phyloP scores from a whole-genome alignment of 306 rosid genomes.

The Macrotyloma uniflorum region DNA sequence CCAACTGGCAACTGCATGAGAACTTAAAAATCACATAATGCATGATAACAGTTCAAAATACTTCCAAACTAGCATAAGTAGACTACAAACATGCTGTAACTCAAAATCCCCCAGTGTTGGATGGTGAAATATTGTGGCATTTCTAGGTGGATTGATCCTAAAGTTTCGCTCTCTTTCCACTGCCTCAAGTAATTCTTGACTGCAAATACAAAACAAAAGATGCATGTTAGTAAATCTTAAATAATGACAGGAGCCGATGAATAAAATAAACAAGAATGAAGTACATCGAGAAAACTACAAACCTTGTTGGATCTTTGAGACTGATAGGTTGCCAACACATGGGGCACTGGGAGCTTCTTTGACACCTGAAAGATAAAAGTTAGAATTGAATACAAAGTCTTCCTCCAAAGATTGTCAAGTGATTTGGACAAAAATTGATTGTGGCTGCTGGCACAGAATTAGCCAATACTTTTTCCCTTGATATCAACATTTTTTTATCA shows the following conservation, averaged over 20 bases:
- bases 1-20: constrained; percentile 85
- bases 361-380: constrained; percentile 69
- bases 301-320: constrained; percentile 96
- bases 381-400: constrained; percentile 1
- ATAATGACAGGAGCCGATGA: constrained; percentile 8
- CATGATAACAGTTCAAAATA: constrained; percentile 22
- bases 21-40: constrained; percentile 39
- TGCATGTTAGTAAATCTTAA: constrained; percentile 21
- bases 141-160: constrained; percentile 80
- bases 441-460: not conserved
- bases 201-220: constrained; percentile 46
- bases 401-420: constrained; percentile 22
- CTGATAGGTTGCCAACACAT: constrained; percentile 98
- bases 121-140: constrained; percentile 90
- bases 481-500: not conserved
- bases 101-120: constrained; percentile 97
- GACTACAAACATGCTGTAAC: constrained; percentile 81
- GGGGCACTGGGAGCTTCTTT: constrained; percentile 98
- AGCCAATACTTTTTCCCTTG: not conserved
- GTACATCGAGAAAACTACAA: constrained; percentile 21
- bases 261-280: constrained; percentile 3
- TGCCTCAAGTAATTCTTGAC: constrained; percentile 92
- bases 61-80: constrained; percentile 35
- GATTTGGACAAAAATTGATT: constrained; percentile 10
- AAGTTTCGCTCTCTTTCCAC: constrained; percentile 85